Evolutionary conservation across 2,329 filamentous ascomycete species (phyloP), one percentile per base, ranked within the genome.

Genomic region (Monosporascus ibericus): DNA sequence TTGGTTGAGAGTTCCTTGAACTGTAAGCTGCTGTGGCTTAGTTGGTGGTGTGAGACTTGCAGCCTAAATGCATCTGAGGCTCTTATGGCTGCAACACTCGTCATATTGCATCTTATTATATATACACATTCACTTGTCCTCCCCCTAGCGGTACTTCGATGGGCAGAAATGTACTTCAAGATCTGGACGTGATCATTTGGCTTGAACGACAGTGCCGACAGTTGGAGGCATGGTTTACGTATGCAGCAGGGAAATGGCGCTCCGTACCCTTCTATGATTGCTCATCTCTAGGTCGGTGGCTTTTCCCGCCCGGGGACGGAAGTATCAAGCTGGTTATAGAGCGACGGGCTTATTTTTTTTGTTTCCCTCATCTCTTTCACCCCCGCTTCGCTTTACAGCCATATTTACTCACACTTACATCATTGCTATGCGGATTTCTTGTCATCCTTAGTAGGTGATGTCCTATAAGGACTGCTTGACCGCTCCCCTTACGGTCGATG

Each of bases 1-100:
- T 34, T 53, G 39, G 52, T 48, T 53, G 49, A 44, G 30, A 58
- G 50, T 15, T 55, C 52, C 54, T 54, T 54, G 59, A 56, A 42
- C 51, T 53, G 39, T 48, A 52, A 49, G 49, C 57, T 30, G 48
- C 44, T 25, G 51, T 52, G 38, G 47, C 18, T 47, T 34, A 42
- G 46, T 52, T 50, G 51, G 51, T 52, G 52, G 53, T 52, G 52
- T 54, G 52, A 55, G 53, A 53, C 56, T 55, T 58, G 55, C 50
- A 56, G 55, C 57, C 55, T 44, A 52, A 59, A 52, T 58, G 54
- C 54, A 51, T 53, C 58, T 49, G 56, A 49, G 56, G 54, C 50
- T 55, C 58, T 55, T 54, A 54, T 50, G 49, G 58, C 48, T 53
- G 52, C 53, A 51, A 49, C 48, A 47, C 53, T 50, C 56, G 49